Conservation (phyloP, 2,329 filamentous ascomycete genomes). For the Penicillium sp. region DNA sequence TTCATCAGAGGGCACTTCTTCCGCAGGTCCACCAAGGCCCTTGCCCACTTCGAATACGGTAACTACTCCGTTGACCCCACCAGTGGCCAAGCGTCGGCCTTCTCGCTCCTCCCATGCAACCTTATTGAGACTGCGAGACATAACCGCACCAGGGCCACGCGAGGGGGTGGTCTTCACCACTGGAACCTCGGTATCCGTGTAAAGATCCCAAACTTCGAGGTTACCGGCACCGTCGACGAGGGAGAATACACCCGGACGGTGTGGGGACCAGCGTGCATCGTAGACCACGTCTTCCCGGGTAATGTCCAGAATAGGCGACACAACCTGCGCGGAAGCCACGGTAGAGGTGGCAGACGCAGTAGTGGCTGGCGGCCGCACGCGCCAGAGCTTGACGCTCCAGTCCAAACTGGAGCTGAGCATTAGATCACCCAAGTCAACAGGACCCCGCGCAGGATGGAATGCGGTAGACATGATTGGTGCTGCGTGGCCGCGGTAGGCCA, state of each 20-base stretch:
- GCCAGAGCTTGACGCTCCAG: slow-evolving; percentile 98
- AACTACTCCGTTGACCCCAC: slow-evolving; percentile 85
- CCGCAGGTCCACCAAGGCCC: slow-evolving; percentile 78
- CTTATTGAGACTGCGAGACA: slow-evolving; percentile 89
- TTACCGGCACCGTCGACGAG: slow-evolving; percentile 90
- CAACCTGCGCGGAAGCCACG: slow-evolving; percentile 48
- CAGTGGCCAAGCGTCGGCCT: slow-evolving; percentile 82
- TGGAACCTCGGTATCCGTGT: slow-evolving; percentile 87
- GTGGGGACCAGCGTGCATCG: slow-evolving; percentile 90
- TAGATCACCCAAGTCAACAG: slow-evolving; percentile 90
- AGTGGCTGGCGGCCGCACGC: slow-evolving; percentile 62
- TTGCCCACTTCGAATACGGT: slow-evolving; percentile 89
- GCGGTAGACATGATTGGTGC: slow-evolving; percentile 94
- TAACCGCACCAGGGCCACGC: slow-evolving; percentile 59
- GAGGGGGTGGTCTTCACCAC: slow-evolving; percentile 77
- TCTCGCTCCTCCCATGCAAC: slow-evolving; percentile 90
- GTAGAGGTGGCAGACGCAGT: slow-evolving; percentile 40
- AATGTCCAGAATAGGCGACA: slow-evolving; percentile 81
- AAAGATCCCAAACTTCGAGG: slow-evolving; percentile 94
- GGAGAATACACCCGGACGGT: slow-evolving; percentile 91
- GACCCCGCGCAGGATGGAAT: slow-evolving; percentile 90
- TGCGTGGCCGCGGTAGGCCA: slow-evolving; percentile 85
- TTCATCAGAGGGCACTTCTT: slow-evolving; percentile 79
- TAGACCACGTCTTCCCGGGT: slow-evolving; percentile 95
- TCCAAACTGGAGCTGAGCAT: slow-evolving; percentile 90